Evolutionary conservation across 768 basidiomycete species (phyloP).

Genomic region (Tricholoma bakamatsutake): DNA sequence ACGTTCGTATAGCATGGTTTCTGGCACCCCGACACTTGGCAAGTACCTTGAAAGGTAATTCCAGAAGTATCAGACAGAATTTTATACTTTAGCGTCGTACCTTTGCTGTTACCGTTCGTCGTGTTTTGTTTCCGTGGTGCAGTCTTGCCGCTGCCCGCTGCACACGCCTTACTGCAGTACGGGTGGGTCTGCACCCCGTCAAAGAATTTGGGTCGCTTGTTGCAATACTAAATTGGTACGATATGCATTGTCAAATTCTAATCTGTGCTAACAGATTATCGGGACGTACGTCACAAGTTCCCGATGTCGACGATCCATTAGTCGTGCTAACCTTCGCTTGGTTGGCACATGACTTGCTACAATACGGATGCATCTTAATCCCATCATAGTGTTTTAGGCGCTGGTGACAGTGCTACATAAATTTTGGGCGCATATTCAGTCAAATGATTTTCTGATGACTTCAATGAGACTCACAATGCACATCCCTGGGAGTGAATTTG

Average conservation of each 20-base stretch:
- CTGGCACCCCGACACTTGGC: constrained; percentile 46
- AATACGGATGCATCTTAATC: constrained; percentile 49
- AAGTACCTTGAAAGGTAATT: constrained; percentile 28
- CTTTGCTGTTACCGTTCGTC: constrained; percentile 12
- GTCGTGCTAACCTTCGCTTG: constrained; percentile 29
- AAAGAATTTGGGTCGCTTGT: constrained; percentile 51
- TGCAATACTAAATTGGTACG: constrained; percentile 42
- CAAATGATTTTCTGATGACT: constrained; percentile 4
- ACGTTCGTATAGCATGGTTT: constrained; percentile 36
- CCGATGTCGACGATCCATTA: constrained; percentile 21
- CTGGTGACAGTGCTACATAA: constrained; percentile 42
- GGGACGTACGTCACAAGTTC: constrained; percentile 46
- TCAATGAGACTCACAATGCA: constrained; percentile 41
- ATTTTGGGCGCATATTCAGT: constrained; percentile 3
- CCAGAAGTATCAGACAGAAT: background rate
- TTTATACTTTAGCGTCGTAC: constrained; percentile 5
- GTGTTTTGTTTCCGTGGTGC: background rate
- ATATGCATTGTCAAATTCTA: background rate
- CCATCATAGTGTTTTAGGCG: constrained; percentile 55
- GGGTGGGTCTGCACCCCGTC: constrained; percentile 55
- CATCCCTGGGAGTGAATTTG: constrained; percentile 27
- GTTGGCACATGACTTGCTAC: constrained; percentile 53
- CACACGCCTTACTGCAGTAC: constrained; percentile 61
- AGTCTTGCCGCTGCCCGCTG: constrained; percentile 15
- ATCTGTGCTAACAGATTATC: constrained; percentile 4